These are phyloP conservation scores for Candida morakotiae DNA, from an alignment of 805 yeast species.

Conservation along the genomic window DNA sequence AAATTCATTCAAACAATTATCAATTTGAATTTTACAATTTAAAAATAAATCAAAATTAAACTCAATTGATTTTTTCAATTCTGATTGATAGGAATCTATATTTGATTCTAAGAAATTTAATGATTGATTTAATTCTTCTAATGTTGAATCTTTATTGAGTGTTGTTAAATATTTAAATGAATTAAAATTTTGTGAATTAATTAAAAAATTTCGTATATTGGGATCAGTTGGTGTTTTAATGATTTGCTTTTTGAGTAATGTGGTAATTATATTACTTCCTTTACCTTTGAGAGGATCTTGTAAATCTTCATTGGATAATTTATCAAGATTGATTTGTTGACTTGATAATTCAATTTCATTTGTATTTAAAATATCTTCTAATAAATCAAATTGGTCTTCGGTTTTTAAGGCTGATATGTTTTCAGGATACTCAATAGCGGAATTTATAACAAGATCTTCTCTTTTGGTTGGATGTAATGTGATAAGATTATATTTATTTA, in stretches of 20 bases:
- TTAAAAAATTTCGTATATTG: slow-evolving; percentile 25
- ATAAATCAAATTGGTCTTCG: slow-evolving; percentile 28
- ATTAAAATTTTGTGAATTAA: slow-evolving; percentile 33
- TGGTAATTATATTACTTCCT: slow-evolving; percentile 25
- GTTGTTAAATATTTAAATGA: slow-evolving; percentile 32
- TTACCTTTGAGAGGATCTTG: slow-evolving; percentile 33
- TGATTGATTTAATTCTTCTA: slow-evolving; percentile 27
- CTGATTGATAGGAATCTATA: slow-evolving; percentile 31
- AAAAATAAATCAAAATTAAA: slow-evolving; percentile 33
- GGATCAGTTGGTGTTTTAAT: slow-evolving; percentile 28
- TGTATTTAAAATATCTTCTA: slow-evolving; percentile 21
- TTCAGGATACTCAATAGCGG: slow-evolving; percentile 13
- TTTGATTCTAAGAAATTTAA: slow-evolving; percentile 28
- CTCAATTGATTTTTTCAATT: slow-evolving; percentile 33
- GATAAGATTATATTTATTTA: slow-evolving; percentile 21
- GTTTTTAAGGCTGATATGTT: slow-evolving; percentile 13
- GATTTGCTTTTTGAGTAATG: slow-evolving; percentile 19
- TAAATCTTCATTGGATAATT: slow-evolving; percentile 16
- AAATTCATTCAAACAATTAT: slow-evolving; percentile 31
- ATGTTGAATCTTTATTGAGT: slow-evolving; percentile 34
- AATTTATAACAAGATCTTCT: slow-evolving; percentile 11
- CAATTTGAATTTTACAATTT: slow-evolving; percentile 36
- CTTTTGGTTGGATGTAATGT: slow-evolving; percentile 19
- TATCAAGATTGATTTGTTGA: not conserved
- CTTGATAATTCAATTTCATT: slow-evolving; percentile 7